These are phyloP conservation scores for Eustoma russellianum DNA, from an alignment of 257 asterid species.

Conservation along the genomic window DNA sequence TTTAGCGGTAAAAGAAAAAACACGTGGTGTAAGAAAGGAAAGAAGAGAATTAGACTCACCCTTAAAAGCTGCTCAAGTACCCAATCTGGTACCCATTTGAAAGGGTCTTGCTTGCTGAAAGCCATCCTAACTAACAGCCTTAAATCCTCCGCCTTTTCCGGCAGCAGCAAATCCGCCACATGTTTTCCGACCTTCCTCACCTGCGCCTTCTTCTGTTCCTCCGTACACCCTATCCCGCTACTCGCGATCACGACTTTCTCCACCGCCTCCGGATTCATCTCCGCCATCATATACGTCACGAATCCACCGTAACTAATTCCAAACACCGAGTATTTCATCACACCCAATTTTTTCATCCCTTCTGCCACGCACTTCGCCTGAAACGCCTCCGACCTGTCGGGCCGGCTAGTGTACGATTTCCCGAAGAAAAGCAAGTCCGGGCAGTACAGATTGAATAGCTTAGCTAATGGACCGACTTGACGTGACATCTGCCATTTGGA, in stretches of 20 bases:
- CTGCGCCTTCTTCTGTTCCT: conserved; percentile 37
- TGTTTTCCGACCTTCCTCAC: conserved; percentile 30
- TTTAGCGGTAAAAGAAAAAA: background rate
- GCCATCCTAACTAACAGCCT: conserved; percentile 37
- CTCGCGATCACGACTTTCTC: conserved; percentile 66
- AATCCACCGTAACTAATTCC: conserved; percentile 60
- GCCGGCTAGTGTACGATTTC: conserved; percentile 28
- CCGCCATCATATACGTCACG: conserved; percentile 55
- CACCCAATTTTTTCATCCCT: conserved; percentile 49
- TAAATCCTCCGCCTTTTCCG: conserved; percentile 40
- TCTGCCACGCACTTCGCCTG: conserved; percentile 53
- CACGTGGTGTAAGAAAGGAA: no score
- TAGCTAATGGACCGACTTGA: conserved; percentile 29
- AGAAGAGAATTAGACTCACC: conserved; percentile 16
- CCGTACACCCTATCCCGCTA: conserved; percentile 47
- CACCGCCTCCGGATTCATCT: conserved; percentile 35
- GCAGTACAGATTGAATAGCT: conserved; percentile 44
- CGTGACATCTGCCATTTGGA: conserved; percentile 51
- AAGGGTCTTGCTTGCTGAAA: conserved; percentile 24
- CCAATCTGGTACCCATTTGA: conserved; percentile 44
- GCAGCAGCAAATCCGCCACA: conserved; percentile 38
- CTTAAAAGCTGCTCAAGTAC: conserved; percentile 39
- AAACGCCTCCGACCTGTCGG: conserved; percentile 36
- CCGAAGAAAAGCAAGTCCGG: conserved; percentile 71
- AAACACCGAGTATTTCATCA: conserved; percentile 42